Base-by-base conservation (phyloP, 306 rosid species). In the Dryas octopetala region DNA sequence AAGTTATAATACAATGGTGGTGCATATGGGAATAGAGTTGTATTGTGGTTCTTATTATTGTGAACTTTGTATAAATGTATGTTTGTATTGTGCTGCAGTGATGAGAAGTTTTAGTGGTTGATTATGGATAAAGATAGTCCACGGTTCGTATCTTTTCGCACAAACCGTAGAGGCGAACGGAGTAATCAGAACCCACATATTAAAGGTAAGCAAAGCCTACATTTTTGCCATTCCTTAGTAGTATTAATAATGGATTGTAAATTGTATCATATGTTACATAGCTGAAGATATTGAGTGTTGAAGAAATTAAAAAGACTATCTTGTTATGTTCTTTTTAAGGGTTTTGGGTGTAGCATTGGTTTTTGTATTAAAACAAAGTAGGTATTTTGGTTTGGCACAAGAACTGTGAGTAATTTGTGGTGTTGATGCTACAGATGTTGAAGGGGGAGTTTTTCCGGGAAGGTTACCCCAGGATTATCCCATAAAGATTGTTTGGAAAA, bases 401-500 rank as follows among this genome's bases (percentile, higher is more conserved):
- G 72, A 67, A 48, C 66, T 77, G 17, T 58, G 78, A 70, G 46
- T 58, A 41, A 55, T 7, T 72, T 74, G 61, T 71, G 79, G 73
- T 63, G 69, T 14, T 78, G 84, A 60, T 81, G 67, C 78, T 83
- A 85, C 86, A 93, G 96, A 91, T 86, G 80, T 83, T 77, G 97
- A 91, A 82, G 89, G 23, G 70, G 88, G 86, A 49, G 38, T 83
- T 80, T 78, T 83, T 55, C 71, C 84, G 2, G 96, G 82, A 85
- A 90, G 83, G 86, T 66, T 80, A 51, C 74, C 87, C 61, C 88
- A 86, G 43, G 97, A 92, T 85, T 83, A 86, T 80, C 85, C 93
- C 16, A 73, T 92, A 81, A 92, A 85, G 91, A 84, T 89, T 80
- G 85, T 88, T 83, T 92, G 99, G 96, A 92, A 89, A 91, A 95